phyloP scores from a whole-genome alignment of 805 yeast genomes.

The Saccharomycopsis sp. region DNA sequence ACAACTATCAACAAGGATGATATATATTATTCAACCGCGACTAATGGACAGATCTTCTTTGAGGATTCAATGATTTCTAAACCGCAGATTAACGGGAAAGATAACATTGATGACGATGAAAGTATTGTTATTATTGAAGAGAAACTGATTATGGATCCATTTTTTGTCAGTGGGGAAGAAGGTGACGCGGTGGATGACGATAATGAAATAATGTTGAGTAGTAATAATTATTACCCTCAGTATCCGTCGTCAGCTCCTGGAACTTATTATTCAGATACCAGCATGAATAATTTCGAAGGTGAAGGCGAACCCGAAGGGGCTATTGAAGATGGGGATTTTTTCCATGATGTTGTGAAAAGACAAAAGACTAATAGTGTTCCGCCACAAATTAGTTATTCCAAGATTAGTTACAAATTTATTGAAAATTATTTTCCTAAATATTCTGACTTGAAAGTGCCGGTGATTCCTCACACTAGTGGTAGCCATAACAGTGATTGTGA shows the following conservation, averaged over 20 bases:
- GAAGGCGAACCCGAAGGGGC: neutral
- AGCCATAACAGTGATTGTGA: conserved; percentile 6
- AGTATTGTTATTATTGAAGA: conserved; percentile 7
- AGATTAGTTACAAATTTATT: conserved; percentile 6
- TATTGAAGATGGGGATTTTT: neutral
- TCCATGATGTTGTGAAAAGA: no score
- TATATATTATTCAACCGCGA: neutral
- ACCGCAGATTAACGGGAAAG: neutral
- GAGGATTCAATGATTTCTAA: neutral
- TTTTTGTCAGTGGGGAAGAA: neutral
- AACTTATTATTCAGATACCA: conserved; percentile 5
- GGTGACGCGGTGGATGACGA: neutral
- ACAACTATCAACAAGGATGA: neutral
- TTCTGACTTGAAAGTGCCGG: conserved; percentile 5
- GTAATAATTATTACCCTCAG: neutral
- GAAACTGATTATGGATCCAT: neutral
- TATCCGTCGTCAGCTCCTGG: neutral
- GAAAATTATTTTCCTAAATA: conserved; percentile 1
- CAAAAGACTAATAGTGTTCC: neutral
- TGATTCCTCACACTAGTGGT: conserved; percentile 1
- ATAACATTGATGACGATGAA: conserved; percentile 2
- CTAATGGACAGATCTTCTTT: neutral
- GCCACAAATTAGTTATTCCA: conserved; percentile 8
- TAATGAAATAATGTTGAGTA: conserved; percentile 6
- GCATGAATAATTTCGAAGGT: neutral